Evolutionary conservation across 352 stramenopile species (phyloP).

Genomic region (Globisporangium alternatum): DNA sequence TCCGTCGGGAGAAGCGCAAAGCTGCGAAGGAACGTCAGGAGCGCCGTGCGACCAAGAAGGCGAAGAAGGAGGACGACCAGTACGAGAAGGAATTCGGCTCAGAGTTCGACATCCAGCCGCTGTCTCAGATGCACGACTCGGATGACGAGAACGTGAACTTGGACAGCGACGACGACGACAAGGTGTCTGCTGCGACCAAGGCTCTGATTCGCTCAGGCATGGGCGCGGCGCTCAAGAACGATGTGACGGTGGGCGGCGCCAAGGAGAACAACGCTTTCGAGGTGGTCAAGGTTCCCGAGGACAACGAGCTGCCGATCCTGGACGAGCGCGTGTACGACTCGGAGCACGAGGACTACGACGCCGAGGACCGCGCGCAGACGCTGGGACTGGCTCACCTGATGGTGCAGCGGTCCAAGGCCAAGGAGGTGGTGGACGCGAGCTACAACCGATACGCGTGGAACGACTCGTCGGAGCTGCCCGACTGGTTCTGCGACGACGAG

Average conservation of each 20-base stretch:
- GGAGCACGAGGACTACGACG: slow-evolving; percentile 97
- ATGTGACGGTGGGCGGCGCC: slow-evolving; percentile 8
- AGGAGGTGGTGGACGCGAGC: slow-evolving; percentile 97
- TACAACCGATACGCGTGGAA: slow-evolving; percentile 99
- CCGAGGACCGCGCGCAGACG: slow-evolving; percentile 94
- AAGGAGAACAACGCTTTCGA: slow-evolving; percentile 40
- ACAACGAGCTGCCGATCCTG: slow-evolving; percentile 44
- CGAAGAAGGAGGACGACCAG: slow-evolving; percentile 82
- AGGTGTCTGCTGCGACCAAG: slow-evolving; percentile 66
- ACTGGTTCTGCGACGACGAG: slow-evolving; percentile 98
- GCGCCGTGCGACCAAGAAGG: slow-evolving; percentile 70
- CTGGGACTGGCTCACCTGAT: slow-evolving; percentile 99
- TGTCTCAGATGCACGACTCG: slow-evolving; percentile 17
- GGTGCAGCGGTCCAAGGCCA: slow-evolving; percentile 95
- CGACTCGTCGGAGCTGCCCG: slow-evolving; percentile 92
- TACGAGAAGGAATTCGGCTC: slow-evolving; percentile 79
- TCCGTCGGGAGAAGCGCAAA: slow-evolving; percentile 96
- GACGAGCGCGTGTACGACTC: slow-evolving; percentile 94
- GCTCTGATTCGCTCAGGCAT: slow-evolving; percentile 84
- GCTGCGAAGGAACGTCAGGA: slow-evolving; percentile 93
- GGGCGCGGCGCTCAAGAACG: slow-evolving; percentile 51
- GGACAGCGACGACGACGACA: slow-evolving; percentile 48
- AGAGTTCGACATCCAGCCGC: slow-evolving; percentile 59
- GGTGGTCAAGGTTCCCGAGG: slow-evolving; percentile 43
- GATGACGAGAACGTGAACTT: slow-evolving; percentile 41